These are phyloP conservation scores for Globisporangium paddicum DNA, from an alignment of 352 stramenopile species.

Conservation along the genomic window DNA sequence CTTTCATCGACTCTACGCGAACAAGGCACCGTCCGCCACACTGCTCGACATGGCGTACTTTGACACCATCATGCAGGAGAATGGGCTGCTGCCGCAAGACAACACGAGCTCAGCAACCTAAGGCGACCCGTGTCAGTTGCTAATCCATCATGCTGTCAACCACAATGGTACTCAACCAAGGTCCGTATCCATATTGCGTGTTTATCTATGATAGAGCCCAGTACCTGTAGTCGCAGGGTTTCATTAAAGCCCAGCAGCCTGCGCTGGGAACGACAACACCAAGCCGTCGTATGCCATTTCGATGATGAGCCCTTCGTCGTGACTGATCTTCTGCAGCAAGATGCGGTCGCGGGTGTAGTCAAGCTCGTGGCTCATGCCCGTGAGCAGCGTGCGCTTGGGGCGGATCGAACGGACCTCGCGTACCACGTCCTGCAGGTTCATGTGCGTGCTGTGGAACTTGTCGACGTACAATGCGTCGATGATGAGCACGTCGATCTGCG, in stretches of 20 bases:
- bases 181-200: not conserved
- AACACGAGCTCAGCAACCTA: not conserved
- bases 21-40: conserved; percentile 15
- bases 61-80: conserved; percentile 39
- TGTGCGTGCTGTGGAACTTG: conserved; percentile 82
- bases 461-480: conserved; percentile 78
- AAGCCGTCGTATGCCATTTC: conserved; percentile 85
- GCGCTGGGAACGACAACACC: conserved; percentile 52
- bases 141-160: not conserved
- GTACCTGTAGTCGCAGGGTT: conserved; percentile 23
- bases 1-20: conserved; percentile 65
- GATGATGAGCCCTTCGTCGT: conserved; percentile 55
- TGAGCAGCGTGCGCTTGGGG: conserved; percentile 71
- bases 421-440: conserved; percentile 74
- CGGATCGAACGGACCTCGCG: conserved; percentile 55
- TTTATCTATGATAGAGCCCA: not conserved
- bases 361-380: conserved; percentile 85
- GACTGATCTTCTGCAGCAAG: conserved; percentile 37
- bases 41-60: conserved; percentile 23
- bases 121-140: not conserved
- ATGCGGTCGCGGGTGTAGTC: conserved; percentile 59
- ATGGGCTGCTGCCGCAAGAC: conserved; percentile 22
- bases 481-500: conserved; percentile 72
- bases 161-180: not conserved
- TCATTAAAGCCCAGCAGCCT: not conserved